Conservation (phyloP, 2,329 filamentous ascomycete genomes). For the Hypomyces rosellus region DNA sequence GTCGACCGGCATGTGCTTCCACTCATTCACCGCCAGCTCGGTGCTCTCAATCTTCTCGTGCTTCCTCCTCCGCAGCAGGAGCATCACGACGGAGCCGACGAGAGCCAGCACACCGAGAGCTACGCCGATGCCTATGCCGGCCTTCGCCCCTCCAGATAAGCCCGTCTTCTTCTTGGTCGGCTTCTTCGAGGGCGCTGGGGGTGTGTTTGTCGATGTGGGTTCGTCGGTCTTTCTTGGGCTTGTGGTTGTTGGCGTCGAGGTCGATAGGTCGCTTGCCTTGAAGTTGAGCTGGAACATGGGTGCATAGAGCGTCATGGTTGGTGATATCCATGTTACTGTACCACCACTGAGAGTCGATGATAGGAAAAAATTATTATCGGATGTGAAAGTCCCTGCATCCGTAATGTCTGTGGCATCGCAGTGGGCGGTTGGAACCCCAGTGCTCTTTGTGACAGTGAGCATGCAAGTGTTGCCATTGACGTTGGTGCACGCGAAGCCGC, state of each 20-base stretch:
- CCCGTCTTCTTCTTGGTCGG: background rate
- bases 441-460: conserved; percentile 4
- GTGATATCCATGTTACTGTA: background rate
- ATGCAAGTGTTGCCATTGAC: conserved; percentile 6
- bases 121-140: conserved; percentile 14
- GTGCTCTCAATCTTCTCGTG: background rate
- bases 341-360: background rate
- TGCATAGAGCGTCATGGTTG: conserved; percentile 17
- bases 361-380: conserved; percentile 5
- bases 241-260: conserved; percentile 10
- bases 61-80: conserved; percentile 8
- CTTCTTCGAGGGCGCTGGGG: background rate
- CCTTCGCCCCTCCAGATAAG: conserved; percentile 14
- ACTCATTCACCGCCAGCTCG: background rate
- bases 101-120: conserved; percentile 8
- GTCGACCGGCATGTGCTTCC: background rate
- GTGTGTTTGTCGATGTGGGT: background rate
- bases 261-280: conserved; percentile 17
- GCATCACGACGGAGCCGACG: conserved; percentile 6
- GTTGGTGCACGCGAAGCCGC: conserved; percentile 13
- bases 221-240: background rate
- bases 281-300: conserved; percentile 26
- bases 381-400: background rate
- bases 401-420: conserved; percentile 2
- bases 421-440: background rate